A percentile compares a stretch with the other conserved stretches of the same genome.
Evolutionary conservation across 2,329 filamentous ascomycete genomes (phyloP).

Genomic region (Leptoxyphium fumago): DNA sequence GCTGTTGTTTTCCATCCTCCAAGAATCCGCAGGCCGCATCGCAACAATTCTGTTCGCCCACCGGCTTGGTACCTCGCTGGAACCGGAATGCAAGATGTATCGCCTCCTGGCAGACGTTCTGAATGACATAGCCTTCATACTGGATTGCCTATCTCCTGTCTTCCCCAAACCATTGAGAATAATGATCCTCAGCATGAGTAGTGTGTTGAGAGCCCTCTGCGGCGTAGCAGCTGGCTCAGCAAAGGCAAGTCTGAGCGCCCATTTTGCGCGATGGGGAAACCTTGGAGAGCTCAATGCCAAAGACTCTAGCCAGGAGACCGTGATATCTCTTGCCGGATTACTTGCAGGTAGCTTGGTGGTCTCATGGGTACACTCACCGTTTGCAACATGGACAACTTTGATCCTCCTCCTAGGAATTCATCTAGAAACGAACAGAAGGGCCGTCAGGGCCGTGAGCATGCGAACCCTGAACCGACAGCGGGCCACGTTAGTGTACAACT

Average conservation of each 20-base stretch:
- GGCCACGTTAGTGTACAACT: constrained; percentile 59
- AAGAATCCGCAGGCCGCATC: constrained; percentile 66
- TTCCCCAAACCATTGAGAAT: constrained; percentile 48
- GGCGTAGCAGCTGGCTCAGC: constrained; percentile 81
- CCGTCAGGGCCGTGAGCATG: constrained; percentile 74
- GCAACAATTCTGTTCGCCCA: constrained; percentile 81
- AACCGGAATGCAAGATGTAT: constrained; percentile 83
- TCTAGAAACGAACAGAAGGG: constrained; percentile 71
- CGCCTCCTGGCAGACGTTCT: constrained; percentile 76
- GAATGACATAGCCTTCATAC: constrained; percentile 72
- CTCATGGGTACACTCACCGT: constrained; percentile 53
- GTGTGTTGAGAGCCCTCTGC: constrained; percentile 55
- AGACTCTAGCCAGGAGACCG: constrained; percentile 89
- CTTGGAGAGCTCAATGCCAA: constrained; percentile 87
- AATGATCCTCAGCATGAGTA: constrained; percentile 42
- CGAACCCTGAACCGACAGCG: constrained; percentile 73
- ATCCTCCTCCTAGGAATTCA: constrained; percentile 59
- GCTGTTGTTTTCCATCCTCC: constrained; percentile 66
- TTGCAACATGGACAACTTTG: constrained; percentile 60
- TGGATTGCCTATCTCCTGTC: constrained; percentile 69
- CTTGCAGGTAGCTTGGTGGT: constrained; percentile 72
- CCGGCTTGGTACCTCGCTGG: constrained; percentile 63
- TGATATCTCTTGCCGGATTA: constrained; percentile 80
- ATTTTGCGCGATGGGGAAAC: constrained; percentile 80
- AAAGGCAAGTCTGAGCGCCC: constrained; percentile 79